phyloP scores from a whole-genome alignment of 2,329 filamentous ascomycete genomes.

The Aureobasidium lini region DNA sequence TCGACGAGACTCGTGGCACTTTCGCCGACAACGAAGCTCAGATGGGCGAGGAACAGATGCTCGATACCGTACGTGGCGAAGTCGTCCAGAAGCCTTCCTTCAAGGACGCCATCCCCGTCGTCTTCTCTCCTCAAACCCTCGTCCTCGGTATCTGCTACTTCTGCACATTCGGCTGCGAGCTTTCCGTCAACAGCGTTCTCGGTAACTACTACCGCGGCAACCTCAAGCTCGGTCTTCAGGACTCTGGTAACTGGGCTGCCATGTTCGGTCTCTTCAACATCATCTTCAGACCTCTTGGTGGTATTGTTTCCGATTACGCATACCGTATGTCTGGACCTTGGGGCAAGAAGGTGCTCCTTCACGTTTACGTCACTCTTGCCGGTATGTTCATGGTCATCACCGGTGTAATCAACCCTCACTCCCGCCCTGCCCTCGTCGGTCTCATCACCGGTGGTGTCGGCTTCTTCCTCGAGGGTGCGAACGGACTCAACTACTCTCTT shows the following conservation, averaged over 20 bases:
- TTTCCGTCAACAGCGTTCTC: slow-evolving; percentile 54
- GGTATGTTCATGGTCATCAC: slow-evolving; percentile 57
- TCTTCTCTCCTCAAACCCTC: slow-evolving; percentile 53
- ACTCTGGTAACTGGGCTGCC: slow-evolving; percentile 55
- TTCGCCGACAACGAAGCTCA: slow-evolving; percentile 33
- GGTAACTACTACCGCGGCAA: slow-evolving; percentile 52
- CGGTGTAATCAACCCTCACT: slow-evolving; percentile 55
- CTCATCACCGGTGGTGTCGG: slow-evolving; percentile 69
- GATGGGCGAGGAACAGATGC: slow-evolving; percentile 44
- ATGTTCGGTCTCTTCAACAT: slow-evolving; percentile 73
- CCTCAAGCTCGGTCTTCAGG: slow-evolving; percentile 49
- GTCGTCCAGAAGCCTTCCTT: slow-evolving; percentile 54
- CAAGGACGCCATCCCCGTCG: slow-evolving; percentile 52
- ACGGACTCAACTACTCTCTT: slow-evolving; percentile 79
- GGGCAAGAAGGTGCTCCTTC: slow-evolving; percentile 57
- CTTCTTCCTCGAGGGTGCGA: slow-evolving; percentile 76
- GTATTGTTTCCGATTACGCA: slow-evolving; percentile 50
- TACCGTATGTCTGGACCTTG: slow-evolving; percentile 50
- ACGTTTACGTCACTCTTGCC: slow-evolving; percentile 48
- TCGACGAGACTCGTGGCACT: slow-evolving; percentile 31
- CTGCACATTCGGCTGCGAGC: slow-evolving; percentile 54
- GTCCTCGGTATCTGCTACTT: slow-evolving; percentile 49
- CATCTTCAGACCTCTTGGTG: slow-evolving; percentile 58
- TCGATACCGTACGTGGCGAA: slow-evolving; percentile 53
- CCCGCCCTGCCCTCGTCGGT: slow-evolving; percentile 61